Conservation (phyloP, 805 yeast genomes). For the Saturnispora gosingensis region DNA sequence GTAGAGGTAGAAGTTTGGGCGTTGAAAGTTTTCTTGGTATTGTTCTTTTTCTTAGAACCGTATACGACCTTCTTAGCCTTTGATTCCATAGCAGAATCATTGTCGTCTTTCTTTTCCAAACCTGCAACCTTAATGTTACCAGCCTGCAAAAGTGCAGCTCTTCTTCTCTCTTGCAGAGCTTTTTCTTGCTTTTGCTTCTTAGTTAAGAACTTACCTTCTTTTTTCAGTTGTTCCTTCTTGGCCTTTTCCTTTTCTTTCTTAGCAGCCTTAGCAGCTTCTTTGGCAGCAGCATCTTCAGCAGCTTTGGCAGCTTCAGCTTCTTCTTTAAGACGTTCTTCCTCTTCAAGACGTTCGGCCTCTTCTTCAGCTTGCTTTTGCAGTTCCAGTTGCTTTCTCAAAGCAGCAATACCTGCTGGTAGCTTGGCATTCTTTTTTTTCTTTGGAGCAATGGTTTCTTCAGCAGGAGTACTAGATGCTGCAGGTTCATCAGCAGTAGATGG, state of each 20-base stretch:
- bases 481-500: constrained; percentile 38
- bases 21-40: constrained; percentile 26
- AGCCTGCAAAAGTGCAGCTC: constrained; percentile 70
- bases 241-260: constrained; percentile 84
- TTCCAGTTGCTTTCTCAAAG: constrained; percentile 82
- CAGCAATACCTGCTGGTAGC: constrained; percentile 85
- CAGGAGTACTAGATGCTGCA: constrained; percentile 28
- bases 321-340: constrained; percentile 47
- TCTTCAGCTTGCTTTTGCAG: constrained; percentile 82
- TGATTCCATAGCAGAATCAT: constrained; percentile 17
- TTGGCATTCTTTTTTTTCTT: constrained; percentile 58
- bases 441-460: constrained; percentile 23
- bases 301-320: constrained; percentile 42
- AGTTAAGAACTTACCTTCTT: constrained; percentile 90
- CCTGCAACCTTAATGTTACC: constrained; percentile 73
- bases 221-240: constrained; percentile 84
- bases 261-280: constrained; percentile 47
- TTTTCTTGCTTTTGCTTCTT: constrained; percentile 94
- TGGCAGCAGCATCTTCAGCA: constrained; percentile 56
- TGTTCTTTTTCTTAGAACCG: constrained; percentile 58
- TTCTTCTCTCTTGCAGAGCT: constrained; percentile 77
- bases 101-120: constrained; percentile 24
- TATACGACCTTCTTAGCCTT: constrained; percentile 49
- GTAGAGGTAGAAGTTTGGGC: neutral
- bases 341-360: constrained; percentile 63